Percentiles rank a stretch among this genome's conserved stretches.
These are phyloP conservation scores for Penstemon davidsonii DNA, from an alignment of 257 asterid genomes.

Conservation along the genomic window DNA sequence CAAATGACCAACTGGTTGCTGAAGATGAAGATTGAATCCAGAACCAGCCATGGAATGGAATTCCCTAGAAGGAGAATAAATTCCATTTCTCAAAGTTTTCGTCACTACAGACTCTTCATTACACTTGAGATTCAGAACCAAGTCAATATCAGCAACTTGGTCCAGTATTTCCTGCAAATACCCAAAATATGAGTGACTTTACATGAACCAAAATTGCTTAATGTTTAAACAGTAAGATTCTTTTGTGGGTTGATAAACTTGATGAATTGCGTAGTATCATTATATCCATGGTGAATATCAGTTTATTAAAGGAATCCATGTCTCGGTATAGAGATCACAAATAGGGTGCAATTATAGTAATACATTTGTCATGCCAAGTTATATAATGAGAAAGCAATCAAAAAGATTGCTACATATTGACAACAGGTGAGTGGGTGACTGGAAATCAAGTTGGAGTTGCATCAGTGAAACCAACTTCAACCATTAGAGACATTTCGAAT, in stretches of 20 bases:
- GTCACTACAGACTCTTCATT: slow-evolving; percentile 41
- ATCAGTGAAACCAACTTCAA: not conserved
- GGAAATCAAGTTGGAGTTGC: too few relatives aligned
- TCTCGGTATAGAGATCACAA: too few relatives aligned
- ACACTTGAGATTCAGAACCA: slow-evolving; percentile 83
- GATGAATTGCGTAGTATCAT: too few relatives aligned
- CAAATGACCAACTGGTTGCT: slow-evolving; percentile 34
- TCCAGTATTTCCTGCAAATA: slow-evolving; percentile 75
- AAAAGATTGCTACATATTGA: not conserved
- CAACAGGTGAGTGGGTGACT: not conserved
- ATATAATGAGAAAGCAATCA: not conserved
- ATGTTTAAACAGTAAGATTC: too few relatives aligned
- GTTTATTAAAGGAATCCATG: too few relatives aligned
- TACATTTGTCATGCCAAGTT: too few relatives aligned
- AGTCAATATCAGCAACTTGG: slow-evolving; percentile 69
- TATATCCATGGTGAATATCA: too few relatives aligned
- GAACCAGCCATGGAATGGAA: slow-evolving; percentile 46
- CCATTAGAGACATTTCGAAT: slow-evolving; percentile 1
- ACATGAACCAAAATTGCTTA: too few relatives aligned
- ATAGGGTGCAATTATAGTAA: too few relatives aligned
- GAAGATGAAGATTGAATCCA: slow-evolving; percentile 42
- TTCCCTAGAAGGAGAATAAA: slow-evolving; percentile 47
- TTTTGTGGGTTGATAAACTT: too few relatives aligned
- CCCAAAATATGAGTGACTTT: slow-evolving; percentile 7
- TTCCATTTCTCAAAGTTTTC: slow-evolving; percentile 36